Base-by-base conservation (phyloP, 1,284 basidiomycete genomes). In the Chiua sp. region DNA sequence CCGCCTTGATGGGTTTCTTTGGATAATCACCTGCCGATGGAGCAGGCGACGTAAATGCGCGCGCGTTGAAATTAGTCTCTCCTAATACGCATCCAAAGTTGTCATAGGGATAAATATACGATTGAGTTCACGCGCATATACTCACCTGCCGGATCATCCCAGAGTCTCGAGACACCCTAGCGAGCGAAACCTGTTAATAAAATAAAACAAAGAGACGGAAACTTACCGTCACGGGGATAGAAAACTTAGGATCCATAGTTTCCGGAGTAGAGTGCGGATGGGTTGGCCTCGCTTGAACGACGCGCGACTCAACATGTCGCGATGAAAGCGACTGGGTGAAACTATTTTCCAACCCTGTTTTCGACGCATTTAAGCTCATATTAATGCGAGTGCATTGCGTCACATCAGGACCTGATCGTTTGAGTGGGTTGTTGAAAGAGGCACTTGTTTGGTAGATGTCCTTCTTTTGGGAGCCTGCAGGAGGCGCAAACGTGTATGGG, bases 121-220 rank as follows among this genome's bases (percentile, higher is more conserved):
- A 56, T 37, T 12, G 18, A 15, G 35, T 53, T 2, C n/a, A 42
- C 32, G 49, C 55, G 69, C 63, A 72, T 69, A 70, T 55, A 72
- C 67, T 10, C 57, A 76, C 74, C 71, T 37, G 48, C 51, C 50
- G 59, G 50, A 8, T 64, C 63, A 11, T 61, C 58, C 26, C 54
- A 57, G 22, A 56, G 37, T 18, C 47, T 53, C 55, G 55, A 39
- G 28, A 49, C 30, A 56, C 55, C 56, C 73, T 75, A 30, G 15
- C 4, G 7, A 2, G 22, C 11, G 46, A 47, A 42, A 47, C 56
- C 26, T 52, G 12, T n/a, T 28, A 42, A 7, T 18, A 1, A 22
- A 3, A 3, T 4, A 22, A 42, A 18, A 32, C 3, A 15, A 13
- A 35, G 4, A 49, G 23, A 18, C 0, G 7, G 20, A 7, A 1